phyloP scores from a whole-genome alignment of 169 alveolate species.

The Plasmodium malariae region DNA sequence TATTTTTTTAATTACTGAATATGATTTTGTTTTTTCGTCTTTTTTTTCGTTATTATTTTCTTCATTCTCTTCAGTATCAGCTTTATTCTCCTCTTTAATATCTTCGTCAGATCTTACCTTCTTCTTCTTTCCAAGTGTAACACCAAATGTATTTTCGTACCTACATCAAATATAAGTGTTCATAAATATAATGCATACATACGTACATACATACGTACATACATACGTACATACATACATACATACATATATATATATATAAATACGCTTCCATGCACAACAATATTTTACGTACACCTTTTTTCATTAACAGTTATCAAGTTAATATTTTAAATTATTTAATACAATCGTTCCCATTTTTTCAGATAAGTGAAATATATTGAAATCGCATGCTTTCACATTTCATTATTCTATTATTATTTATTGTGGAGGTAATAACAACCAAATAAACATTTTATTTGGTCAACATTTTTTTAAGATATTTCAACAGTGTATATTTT shows the following conservation, averaged over 20 bases:
- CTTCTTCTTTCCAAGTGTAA: slow-evolving; percentile 77
- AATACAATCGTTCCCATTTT: too few relatives aligned
- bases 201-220: background rate
- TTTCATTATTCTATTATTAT: background rate
- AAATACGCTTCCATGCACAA: too few relatives aligned
- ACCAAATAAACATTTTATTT: slow-evolving; percentile 4
- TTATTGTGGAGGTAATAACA: background rate
- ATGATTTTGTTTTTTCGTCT: slow-evolving; percentile 78
- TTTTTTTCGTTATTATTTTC: slow-evolving; percentile 78
- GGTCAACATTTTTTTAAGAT: slow-evolving; percentile 38
- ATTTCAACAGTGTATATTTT: slow-evolving; percentile 28
- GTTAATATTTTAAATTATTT: too few relatives aligned
- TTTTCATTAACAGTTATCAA: too few relatives aligned
- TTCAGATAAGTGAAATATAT: too few relatives aligned
- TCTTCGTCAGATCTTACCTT: slow-evolving; percentile 75
- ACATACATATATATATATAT: background rate
- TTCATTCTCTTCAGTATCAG: slow-evolving; percentile 84
- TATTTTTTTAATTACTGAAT: slow-evolving; percentile 80
- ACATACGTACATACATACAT: background rate
- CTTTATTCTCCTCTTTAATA: slow-evolving; percentile 71
- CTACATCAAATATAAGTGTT: slow-evolving; percentile 5
- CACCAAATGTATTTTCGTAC: slow-evolving; percentile 78
- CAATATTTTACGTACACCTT: too few relatives aligned
- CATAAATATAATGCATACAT: background rate
- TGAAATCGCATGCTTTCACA: too few relatives aligned